phyloP scores from a whole-genome alignment of 2,329 filamentous ascomycete genomes.

The Aureobasidium musti region DNA sequence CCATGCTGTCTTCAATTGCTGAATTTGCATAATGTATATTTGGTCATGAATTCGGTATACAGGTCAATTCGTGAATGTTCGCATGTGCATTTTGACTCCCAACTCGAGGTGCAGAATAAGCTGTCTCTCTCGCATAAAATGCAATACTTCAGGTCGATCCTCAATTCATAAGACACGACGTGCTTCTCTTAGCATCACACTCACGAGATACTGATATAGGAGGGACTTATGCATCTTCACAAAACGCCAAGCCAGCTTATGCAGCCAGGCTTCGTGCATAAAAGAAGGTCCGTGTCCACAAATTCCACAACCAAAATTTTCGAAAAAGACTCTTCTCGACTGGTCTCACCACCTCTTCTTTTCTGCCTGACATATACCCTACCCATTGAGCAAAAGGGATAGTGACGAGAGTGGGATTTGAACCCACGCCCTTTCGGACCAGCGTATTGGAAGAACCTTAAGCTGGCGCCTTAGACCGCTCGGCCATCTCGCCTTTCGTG shows the following conservation, averaged over 20 bases:
- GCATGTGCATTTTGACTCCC: too few species aligned
- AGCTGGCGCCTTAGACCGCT: conserved; percentile 30
- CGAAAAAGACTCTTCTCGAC: neutral
- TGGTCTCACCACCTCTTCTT: neutral
- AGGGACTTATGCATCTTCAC: neutral
- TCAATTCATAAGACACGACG: too few species aligned
- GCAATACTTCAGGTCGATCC: too few species aligned
- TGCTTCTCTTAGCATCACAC: too few species aligned
- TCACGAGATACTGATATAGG: too few species aligned
- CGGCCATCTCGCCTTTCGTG: conserved; percentile 30
- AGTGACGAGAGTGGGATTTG: conserved; percentile 28
- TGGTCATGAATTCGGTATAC: too few species aligned
- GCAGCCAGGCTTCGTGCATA: neutral
- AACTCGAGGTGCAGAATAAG: too few species aligned
- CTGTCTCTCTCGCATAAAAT: too few species aligned
- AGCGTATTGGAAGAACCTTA: conserved; percentile 26
- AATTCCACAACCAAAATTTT: neutral
- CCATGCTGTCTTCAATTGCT: too few species aligned
- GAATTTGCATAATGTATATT: too few species aligned
- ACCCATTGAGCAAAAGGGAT: conserved; percentile 3
- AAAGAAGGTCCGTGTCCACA: neutral
- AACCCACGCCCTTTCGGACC: conserved; percentile 28
- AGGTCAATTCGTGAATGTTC: too few species aligned
- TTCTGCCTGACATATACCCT: neutral
- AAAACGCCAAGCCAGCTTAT: neutral